phyloP scores from a whole-genome alignment of 2,329 filamentous ascomycete genomes.

The Cercospora nicotianae region DNA sequence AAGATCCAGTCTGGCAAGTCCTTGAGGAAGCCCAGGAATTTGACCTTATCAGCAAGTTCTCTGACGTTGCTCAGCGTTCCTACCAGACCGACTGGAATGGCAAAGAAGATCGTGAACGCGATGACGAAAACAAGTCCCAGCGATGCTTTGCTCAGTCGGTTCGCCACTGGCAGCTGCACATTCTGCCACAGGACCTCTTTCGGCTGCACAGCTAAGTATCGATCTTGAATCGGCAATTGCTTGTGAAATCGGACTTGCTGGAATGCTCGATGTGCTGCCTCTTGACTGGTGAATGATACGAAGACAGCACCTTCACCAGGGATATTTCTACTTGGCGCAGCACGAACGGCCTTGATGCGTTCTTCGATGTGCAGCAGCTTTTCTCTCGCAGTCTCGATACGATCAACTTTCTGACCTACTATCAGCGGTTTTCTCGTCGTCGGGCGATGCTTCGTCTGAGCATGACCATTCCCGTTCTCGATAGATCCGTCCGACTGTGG shows the following conservation, averaged over 20 bases:
- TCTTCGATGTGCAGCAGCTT: constrained; percentile 73
- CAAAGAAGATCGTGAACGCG: constrained; percentile 41
- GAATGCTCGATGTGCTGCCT: constrained; percentile 79
- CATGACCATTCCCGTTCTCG: constrained; percentile 26
- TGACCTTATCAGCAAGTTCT: constrained; percentile 34
- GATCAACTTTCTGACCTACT: constrained; percentile 83
- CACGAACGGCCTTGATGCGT: constrained; percentile 65
- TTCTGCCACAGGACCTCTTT: constrained; percentile 52
- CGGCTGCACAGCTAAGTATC: constrained; percentile 47
- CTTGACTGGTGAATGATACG: constrained; percentile 80
- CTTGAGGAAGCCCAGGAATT: constrained; percentile 36
- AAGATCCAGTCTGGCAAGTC: constrained; percentile 35
- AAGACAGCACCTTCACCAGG: constrained; percentile 74
- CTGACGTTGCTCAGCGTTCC: constrained; percentile 39
- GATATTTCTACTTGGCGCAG: constrained; percentile 52
- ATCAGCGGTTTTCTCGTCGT: constrained; percentile 69
- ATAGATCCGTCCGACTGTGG: constrained; percentile 1
- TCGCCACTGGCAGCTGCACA: constrained; percentile 39
- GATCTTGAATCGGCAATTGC: constrained; percentile 41
- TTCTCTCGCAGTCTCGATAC: constrained; percentile 79
- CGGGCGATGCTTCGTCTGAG: constrained; percentile 51
- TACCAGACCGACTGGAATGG: constrained; percentile 38
- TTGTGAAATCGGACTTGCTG: constrained; percentile 51
- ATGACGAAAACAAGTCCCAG: constrained; percentile 37
- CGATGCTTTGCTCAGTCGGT: constrained; percentile 35